Evolutionary conservation across 75 land plant genomes (phyloP), one percentile per base, ranked within the genome.

Genomic region (Pinus tabuliformis): DNA sequence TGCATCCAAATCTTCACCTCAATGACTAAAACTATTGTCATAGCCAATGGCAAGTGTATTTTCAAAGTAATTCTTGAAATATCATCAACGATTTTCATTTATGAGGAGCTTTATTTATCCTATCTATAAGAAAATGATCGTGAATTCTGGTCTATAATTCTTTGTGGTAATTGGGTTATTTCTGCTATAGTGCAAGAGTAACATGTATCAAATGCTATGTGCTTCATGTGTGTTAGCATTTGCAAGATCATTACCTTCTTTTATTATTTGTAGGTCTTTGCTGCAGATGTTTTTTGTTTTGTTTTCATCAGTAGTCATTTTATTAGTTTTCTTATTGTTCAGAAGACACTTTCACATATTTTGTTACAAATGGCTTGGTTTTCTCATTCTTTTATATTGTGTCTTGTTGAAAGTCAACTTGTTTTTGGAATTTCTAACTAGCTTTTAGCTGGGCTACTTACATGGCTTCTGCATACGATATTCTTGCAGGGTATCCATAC

Each of bases 401-500:
- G 52, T 33, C 3, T 39, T 66, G 54, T 37, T 66, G 70, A 66
- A 66, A n/a, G 70, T 66, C 9, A 37, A 5, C 49, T 39, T 39
- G 71, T 22, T 66, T 66, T 37, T 66, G 8, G 21, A 45, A 8
- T 18, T 36, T 62, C 33, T 66, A 18, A 66, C 37, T 18, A 66
- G 18, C 45, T 36, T 66, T 36, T 66, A n/a, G 21, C n/a, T 66
- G 45, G 37, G 22, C 45, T 20, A 39, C 39, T 66, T 36, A 20
- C 21, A 39, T 17, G 18, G 49, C 71, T 66, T 66, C 45, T 37
- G n/a, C 39, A 66, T 39, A 63, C 30, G 66, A 63, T 33, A 37
- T 66, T 11, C 71, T 36, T 37, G 45, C 73, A 96, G 99, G 98
- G 36, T 91, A 96, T 83, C 91, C 94, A 49, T 96, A 90, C 81